Percentiles rank a stretch among this genome's conserved stretches.
These are phyloP conservation scores for Chlorophyllum brunneum DNA, from an alignment of 768 basidiomycete species.

Conservation along the genomic window DNA sequence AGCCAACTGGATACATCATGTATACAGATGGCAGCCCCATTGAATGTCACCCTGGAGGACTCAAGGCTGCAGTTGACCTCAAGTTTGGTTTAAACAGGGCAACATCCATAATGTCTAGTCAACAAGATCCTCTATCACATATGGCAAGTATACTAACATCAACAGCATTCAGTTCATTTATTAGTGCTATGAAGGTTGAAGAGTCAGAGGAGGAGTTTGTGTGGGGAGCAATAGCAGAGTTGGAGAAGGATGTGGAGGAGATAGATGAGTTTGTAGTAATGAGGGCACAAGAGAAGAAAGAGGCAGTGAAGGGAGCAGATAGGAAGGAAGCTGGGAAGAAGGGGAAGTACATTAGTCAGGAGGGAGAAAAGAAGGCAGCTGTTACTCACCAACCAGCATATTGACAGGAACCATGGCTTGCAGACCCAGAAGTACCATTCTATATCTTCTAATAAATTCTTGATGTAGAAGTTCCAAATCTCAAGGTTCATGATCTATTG, in stretches of 20 bases:
- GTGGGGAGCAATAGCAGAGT: conserved; percentile 3
- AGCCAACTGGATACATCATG: neutral
- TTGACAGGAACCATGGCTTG: conserved; percentile 13
- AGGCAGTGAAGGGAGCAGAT: neutral
- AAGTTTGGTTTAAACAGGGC: neutral
- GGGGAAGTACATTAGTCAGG: neutral
- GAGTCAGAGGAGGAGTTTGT: conserved; percentile 2
- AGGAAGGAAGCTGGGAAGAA: neutral
- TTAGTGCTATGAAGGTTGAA: neutral
- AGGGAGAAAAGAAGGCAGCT: neutral
- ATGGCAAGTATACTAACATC: neutral
- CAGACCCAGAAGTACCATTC: neutral
- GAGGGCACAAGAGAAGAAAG: conserved; percentile 3
- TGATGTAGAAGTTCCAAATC: conserved; percentile 1
- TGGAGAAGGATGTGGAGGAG: neutral
- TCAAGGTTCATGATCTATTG: conserved; percentile 15
- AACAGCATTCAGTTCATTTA: neutral
- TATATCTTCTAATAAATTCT: conserved; percentile 10
- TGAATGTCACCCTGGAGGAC: neutral
- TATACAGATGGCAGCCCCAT: neutral
- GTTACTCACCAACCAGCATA: conserved; percentile 8
- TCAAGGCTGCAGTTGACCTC: conserved; percentile 5
- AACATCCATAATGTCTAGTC: neutral
- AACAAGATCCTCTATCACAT: neutral
- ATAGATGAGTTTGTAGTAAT: conserved; percentile 5